Conservation (phyloP, 2,329 filamentous ascomycete species). For the Pseudogymnoascus sp. region DNA sequence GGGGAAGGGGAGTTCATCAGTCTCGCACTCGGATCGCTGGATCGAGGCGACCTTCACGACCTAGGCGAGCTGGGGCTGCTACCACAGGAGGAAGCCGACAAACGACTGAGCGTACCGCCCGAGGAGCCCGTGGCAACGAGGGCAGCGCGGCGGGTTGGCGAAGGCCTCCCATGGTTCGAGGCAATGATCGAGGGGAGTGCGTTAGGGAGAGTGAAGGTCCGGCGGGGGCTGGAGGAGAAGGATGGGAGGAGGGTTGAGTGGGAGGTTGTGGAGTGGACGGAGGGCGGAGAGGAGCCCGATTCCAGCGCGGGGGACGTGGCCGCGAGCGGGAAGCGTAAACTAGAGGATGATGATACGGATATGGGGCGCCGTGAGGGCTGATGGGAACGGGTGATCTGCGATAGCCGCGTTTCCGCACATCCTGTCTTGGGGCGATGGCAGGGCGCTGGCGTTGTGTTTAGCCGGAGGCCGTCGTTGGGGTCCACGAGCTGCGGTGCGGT, state of each 20-base stretch:
- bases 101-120: conserved; percentile 21
- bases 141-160: conserved; percentile 27
- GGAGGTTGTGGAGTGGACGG: conserved; percentile 72
- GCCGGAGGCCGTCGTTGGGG: not conserved
- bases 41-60: conserved; percentile 60
- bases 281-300: conserved; percentile 34
- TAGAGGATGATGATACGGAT: conserved; percentile 30
- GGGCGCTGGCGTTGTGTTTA: not conserved
- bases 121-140: conserved; percentile 14
- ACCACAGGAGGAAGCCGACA: conserved; percentile 37
- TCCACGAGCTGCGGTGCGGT: not conserved
- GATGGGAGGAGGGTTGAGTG: conserved; percentile 67
- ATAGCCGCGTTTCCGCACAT: not conserved
- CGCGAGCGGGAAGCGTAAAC: conserved; percentile 45
- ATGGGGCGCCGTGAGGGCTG: not conserved
- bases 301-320: conserved; percentile 18
- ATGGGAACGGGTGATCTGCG: not conserved
- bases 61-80: conserved; percentile 71
- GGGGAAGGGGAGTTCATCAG: conserved; percentile 72
- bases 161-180: conserved; percentile 77
- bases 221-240: conserved; percentile 46
- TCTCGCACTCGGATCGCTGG: conserved; percentile 70
- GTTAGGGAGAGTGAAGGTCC: conserved; percentile 58
- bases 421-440: not conserved
- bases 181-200: conserved; percentile 68